Conservation (phyloP, 805 yeast genomes). For the Clavispora santaluciae region DNA sequence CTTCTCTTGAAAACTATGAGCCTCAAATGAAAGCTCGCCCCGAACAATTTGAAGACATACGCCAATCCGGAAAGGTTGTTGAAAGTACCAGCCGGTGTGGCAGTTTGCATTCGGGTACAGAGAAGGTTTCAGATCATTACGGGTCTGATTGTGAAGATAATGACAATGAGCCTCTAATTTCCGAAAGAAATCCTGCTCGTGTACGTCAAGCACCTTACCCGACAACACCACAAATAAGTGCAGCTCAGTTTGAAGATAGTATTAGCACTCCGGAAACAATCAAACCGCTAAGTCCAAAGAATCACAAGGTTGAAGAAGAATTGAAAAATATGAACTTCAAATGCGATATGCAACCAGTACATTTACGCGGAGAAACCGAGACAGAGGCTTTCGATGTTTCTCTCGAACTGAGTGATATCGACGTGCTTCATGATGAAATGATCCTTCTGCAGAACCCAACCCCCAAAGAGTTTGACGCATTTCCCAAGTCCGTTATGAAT, state of each 20-base stretch:
- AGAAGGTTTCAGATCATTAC: neutral
- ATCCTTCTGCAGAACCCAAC: slow-evolving; percentile 12
- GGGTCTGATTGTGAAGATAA: neutral
- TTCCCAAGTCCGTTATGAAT: slow-evolving; percentile 14
- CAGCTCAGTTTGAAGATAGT: slow-evolving; percentile 3
- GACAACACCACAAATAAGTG: neutral
- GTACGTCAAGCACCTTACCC: neutral
- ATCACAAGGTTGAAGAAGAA: slow-evolving; percentile 29
- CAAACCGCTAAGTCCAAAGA: slow-evolving; percentile 33
- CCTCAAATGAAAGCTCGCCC: too few species aligned
- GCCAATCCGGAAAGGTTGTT: too few species aligned
- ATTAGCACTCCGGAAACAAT: slow-evolving; percentile 18
- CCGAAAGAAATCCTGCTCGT: neutral
- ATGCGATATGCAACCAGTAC: neutral
- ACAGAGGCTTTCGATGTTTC: neutral
- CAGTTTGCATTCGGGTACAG: neutral
- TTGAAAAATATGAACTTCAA: slow-evolving; percentile 26
- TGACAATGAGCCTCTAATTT: neutral
- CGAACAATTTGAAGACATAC: too few species aligned
- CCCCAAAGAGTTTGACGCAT: slow-evolving; percentile 15
- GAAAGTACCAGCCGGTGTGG: too few species aligned
- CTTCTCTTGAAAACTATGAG: too few species aligned
- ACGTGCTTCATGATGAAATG: slow-evolving; percentile 5
- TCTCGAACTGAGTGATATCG: neutral
- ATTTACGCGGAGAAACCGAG: neutral